Evolutionary conservation across 2,329 filamentous ascomycete genomes (phyloP).

Genomic region (Apiospora hydei): DNA sequence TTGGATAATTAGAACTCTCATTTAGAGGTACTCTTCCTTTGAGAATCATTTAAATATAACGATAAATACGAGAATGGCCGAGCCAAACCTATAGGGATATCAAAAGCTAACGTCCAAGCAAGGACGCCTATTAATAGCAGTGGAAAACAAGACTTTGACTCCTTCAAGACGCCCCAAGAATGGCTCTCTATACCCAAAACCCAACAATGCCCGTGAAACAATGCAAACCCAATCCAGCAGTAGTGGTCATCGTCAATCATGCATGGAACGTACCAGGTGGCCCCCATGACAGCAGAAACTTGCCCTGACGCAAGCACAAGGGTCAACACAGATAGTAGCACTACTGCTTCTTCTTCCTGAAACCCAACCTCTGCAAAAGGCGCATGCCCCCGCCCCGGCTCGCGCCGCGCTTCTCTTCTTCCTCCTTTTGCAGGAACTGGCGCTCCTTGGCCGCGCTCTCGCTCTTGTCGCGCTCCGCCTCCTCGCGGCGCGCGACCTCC

Average conservation of each 20-base stretch:
- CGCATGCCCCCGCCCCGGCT: not conserved
- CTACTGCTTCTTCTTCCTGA: slow-evolving; percentile 5
- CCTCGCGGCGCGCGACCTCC: slow-evolving; percentile 22
- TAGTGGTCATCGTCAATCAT: not conserved
- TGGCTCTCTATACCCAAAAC: not conserved
- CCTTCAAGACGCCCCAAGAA: not conserved
- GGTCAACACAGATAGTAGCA: not conserved
- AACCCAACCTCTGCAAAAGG: slow-evolving; percentile 11
- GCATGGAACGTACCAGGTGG: not conserved
- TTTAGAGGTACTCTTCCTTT: not conserved
- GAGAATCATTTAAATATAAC: not conserved
- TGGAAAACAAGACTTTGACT: not conserved
- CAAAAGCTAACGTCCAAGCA: not conserved
- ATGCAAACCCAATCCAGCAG: not conserved
- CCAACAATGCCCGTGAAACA: not conserved
- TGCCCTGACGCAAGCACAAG: not conserved
- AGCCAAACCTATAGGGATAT: slow-evolving; percentile 8
- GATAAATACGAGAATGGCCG: not conserved
- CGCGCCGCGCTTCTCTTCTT: not conserved
- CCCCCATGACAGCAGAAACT: not conserved
- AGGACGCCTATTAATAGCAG: not conserved
- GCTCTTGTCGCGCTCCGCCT: slow-evolving; percentile 11
- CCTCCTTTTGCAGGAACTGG: not conserved
- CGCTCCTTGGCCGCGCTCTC: slow-evolving; percentile 23
- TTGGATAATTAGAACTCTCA: not conserved